phyloP scores from a whole-genome alignment of 495 filamentous ascomycete species.

The Tetracladium setigerum region DNA sequence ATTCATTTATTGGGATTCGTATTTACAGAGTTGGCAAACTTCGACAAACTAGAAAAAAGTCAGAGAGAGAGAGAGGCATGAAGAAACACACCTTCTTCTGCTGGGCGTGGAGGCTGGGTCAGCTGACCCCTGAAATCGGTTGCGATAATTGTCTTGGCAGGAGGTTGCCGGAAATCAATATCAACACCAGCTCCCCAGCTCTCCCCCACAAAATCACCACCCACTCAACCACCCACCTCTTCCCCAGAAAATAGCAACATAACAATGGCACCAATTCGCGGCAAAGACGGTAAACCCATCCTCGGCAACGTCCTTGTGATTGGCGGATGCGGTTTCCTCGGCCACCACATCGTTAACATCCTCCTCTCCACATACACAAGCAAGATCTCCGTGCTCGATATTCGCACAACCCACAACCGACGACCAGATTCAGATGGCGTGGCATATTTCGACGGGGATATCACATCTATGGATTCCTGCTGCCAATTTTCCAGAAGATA shows the following conservation, averaged over 20 bases:
- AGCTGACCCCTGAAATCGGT: no score
- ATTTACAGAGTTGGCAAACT: no score
- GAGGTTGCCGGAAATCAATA: no score
- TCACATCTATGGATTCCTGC: conserved; percentile 65
- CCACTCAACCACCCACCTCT: background rate
- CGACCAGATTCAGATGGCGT: conserved; percentile 58
- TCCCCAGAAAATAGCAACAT: background rate
- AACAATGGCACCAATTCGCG: background rate
- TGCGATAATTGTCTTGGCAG: no score
- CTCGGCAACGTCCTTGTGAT: conserved; percentile 56
- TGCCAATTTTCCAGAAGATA: conserved; percentile 56
- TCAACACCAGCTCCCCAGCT: no score
- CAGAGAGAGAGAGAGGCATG: no score
- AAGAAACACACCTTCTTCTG: no score
- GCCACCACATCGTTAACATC: conserved; percentile 57
- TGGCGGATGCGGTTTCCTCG: conserved; percentile 65
- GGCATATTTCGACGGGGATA: conserved; percentile 77
- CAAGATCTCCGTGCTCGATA: conserved; percentile 76
- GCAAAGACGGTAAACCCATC: conserved; percentile 18
- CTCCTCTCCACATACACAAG: conserved; percentile 48
- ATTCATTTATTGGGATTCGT: no score
- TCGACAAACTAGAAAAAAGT: no score
- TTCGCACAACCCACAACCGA: conserved; percentile 69
- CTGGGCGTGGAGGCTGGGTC: no score
- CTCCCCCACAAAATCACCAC: background rate